These are phyloP conservation scores for Blastomyces emzantsi DNA, from an alignment of 2,329 filamentous ascomycete genomes.

Conservation along the genomic window DNA sequence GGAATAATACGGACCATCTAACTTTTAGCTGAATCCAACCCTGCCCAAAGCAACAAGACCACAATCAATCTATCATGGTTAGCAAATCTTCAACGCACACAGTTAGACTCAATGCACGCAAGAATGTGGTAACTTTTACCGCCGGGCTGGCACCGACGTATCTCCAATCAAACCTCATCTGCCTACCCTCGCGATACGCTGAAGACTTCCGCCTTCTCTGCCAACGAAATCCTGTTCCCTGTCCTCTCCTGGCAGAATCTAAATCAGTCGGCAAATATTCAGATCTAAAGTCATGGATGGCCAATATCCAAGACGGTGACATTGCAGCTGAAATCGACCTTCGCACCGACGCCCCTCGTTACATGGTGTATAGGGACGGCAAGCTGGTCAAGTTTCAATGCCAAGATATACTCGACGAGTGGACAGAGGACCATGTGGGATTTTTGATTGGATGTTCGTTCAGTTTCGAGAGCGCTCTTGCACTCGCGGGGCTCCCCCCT, in stretches of 20 bases:
- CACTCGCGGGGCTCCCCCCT: conserved; percentile 42
- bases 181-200: conserved; percentile 50
- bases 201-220: conserved; percentile 51
- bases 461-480: conserved; percentile 53
- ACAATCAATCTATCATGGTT: neutral
- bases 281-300: conserved; percentile 33
- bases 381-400: conserved; percentile 32
- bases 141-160: conserved; percentile 48
- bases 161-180: conserved; percentile 55
- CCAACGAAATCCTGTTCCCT: conserved; percentile 53
- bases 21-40: neutral
- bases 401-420: conserved; percentile 42
- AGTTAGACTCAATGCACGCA: conserved; percentile 3
- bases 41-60: neutral
- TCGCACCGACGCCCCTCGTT: conserved; percentile 49
- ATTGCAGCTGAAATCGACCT: conserved; percentile 45
- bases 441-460: conserved; percentile 58
- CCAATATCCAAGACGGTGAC: conserved; percentile 20
- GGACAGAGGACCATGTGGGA: conserved; percentile 51
- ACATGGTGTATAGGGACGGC: conserved; percentile 49
- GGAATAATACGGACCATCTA: neutral
- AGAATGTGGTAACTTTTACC: conserved; percentile 30
- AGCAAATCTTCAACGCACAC: neutral
- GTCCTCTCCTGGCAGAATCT: conserved; percentile 51
- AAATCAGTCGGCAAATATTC: conserved; percentile 36